These are phyloP conservation scores for Xenoacremonium recifei DNA, from an alignment of 2,329 filamentous ascomycete genomes.

Conservation along the genomic window DNA sequence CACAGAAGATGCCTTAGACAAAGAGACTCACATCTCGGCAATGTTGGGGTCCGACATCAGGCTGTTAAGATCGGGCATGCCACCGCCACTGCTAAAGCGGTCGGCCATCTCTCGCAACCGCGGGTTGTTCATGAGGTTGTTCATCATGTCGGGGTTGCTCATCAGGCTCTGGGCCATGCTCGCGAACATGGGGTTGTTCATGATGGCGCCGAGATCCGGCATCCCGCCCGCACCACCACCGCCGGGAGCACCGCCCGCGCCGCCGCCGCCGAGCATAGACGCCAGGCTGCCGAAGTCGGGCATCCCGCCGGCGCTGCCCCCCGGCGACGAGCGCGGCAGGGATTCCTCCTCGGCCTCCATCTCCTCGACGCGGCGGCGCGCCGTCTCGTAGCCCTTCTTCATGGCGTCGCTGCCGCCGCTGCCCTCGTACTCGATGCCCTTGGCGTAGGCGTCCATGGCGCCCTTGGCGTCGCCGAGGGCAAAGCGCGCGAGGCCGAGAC, in stretches of 20 bases:
- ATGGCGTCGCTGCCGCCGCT: slow-evolving; percentile 94
- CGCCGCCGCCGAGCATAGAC: slow-evolving; percentile 65
- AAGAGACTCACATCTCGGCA: slow-evolving; percentile 78
- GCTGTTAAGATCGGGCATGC: slow-evolving; percentile 82
- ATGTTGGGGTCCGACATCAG: slow-evolving; percentile 93
- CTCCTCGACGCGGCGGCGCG: slow-evolving; percentile 82
- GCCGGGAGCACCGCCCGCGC: slow-evolving; percentile 56
- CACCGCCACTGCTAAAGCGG: slow-evolving; percentile 71
- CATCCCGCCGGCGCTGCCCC: slow-evolving; percentile 59
- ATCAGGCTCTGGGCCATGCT: slow-evolving; percentile 97
- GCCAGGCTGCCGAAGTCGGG: slow-evolving; percentile 71
- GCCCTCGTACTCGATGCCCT: slow-evolving; percentile 91
- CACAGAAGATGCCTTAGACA: background rate
- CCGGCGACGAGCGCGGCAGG: slow-evolving; percentile 46
- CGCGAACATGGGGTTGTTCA: slow-evolving; percentile 98
- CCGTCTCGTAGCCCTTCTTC: slow-evolving; percentile 96
- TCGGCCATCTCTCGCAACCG: slow-evolving; percentile 83
- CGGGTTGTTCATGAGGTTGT: slow-evolving; percentile 92
- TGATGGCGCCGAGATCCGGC: slow-evolving; percentile 83
- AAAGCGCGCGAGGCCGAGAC: slow-evolving; percentile 86
- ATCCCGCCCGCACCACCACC: slow-evolving; percentile 71
- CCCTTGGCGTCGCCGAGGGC: slow-evolving; percentile 88
- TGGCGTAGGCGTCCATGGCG: slow-evolving; percentile 90
- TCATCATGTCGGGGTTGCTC: slow-evolving; percentile 92
- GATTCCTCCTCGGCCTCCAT: slow-evolving; percentile 52